Base-by-base conservation (phyloP, 148 eudicot genomes). In the Cornus suecica region DNA sequence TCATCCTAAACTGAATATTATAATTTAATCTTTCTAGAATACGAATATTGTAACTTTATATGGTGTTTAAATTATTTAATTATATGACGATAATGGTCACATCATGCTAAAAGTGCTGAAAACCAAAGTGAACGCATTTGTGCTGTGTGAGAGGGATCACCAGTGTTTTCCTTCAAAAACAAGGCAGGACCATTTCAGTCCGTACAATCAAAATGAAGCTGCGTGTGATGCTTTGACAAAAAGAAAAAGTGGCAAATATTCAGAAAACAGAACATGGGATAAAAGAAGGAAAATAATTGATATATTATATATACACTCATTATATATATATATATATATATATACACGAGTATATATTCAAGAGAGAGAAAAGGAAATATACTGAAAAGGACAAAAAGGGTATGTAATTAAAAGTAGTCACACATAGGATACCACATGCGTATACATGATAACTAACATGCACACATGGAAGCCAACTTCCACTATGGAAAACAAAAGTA, bases 311-410 rank as follows among this genome's bases (percentile, higher is more conserved):
- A 4, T 4, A 41, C 9, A 41, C 9, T 41, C 9, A 41, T 41
- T 41, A 4, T 41, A 4, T 48, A 48, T 48, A 11, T 11, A 48
- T 48, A 48, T 48, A 15, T 48, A 48, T 48, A 48, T 48, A 9
- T 45, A 9, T 1, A 9, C 10, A 45, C 15, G 1, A 8, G 2
- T 9, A 45, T 2, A 45, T 45, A 4, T 45, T 45, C 1, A 45
- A 56, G 6, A 18, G 62, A 18, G 62, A 18, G 25, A 58, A 22
- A 58, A 58, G 20, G 20, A 11, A 58, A 58, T 1, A 52, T 52
- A 52, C 22, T 48, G 70, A 78, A 77, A 66, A 72, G 54, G 66
- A 72, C 71, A 78, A 72, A 72, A 72, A 56, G 27, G 65, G 32
- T 14, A 58, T 62, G 68, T 32, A 37, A 56, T 28, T 45, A 71